Base-by-base conservation (phyloP, 208 protist genomes). In the Acanthamoeba rhysodes region DNA sequence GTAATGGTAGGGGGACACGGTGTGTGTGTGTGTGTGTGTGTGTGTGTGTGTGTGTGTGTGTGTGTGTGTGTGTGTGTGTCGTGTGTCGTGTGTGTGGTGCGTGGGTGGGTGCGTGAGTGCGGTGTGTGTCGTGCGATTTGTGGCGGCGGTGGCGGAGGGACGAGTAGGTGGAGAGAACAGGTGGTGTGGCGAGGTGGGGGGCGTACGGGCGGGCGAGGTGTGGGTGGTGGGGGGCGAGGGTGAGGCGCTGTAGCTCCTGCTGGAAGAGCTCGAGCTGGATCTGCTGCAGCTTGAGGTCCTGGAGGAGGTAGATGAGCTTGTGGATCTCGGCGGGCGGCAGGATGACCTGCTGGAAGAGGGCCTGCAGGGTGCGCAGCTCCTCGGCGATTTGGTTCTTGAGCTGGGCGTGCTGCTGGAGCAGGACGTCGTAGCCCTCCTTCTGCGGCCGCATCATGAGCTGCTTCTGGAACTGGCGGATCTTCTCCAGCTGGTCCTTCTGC, bases 221-320 rank as follows among this genome's bases (percentile, higher is more conserved):
- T 12, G 96, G 82, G 53, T 95, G 96, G 18, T 64, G 82, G 34
- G 90, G 78, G 45, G 96, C 82, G 50, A 90, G 74, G n/a, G 95
- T 95, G 9, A 96, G 53, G 7, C 94, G 48, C 59, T 95, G 88
- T 4, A 96, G 29, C 50, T 96, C 96, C 27, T 96, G 92, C 34
- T 95, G 94, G 88, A 95, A 96, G 8, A 96, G 57, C 74, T 96
- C 96, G n/a, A 96, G 85, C 48, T 96, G 96, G 27, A 96, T 96
- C 24, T 64, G 72, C 74, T 96, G 96, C 27, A 95, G 94, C 24
- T 94, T 95, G 0, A 96, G 45, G 70, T 96, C 96, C 59, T 95
- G 93, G 22, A 96, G 96, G 3, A 96, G 29, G 32, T 95, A 95
- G n/a, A 95, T 80, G 18, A 91, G 82, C 85, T 95, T 95, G 50